A percentile compares a stretch with the other conserved stretches of the same genome.
Evolutionary conservation across 257 asterid genomes (phyloP).

Genomic region (Nicotiana benthamiana): DNA sequence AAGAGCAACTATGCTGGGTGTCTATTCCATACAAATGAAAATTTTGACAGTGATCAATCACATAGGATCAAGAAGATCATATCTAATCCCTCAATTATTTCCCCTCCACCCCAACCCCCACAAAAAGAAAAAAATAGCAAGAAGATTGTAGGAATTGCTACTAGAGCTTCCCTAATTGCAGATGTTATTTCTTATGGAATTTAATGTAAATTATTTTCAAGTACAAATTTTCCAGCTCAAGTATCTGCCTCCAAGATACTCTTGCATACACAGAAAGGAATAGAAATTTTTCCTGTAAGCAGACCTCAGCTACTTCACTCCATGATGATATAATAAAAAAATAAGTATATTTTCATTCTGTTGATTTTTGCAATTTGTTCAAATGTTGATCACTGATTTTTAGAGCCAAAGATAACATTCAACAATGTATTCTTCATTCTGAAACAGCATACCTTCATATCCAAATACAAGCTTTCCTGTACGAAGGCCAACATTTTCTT

Average conservation of each 20-base stretch:
- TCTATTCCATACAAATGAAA: background rate
- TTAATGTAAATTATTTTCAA: background rate
- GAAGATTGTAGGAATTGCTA: background rate
- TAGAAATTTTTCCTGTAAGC: background rate
- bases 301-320: background rate
- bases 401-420: background rate
- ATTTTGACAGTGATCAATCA: background rate
- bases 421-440: background rate
- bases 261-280: background rate
- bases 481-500: conserved; percentile 67
- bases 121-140: background rate
- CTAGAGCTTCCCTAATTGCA: background rate
- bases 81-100: background rate
- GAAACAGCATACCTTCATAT: conserved; percentile 52
- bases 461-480: conserved; percentile 74
- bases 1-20: background rate
- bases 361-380: background rate
- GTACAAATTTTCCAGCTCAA: background rate
- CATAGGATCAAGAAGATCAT: background rate
- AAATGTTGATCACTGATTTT: background rate
- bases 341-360: background rate
- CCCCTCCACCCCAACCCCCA: too few species aligned
- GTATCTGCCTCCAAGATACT: background rate
- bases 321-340: background rate
- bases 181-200: background rate